These are phyloP conservation scores for Volvox africanus DNA, from an alignment of 139 green algal species.

Conservation along the genomic window DNA sequence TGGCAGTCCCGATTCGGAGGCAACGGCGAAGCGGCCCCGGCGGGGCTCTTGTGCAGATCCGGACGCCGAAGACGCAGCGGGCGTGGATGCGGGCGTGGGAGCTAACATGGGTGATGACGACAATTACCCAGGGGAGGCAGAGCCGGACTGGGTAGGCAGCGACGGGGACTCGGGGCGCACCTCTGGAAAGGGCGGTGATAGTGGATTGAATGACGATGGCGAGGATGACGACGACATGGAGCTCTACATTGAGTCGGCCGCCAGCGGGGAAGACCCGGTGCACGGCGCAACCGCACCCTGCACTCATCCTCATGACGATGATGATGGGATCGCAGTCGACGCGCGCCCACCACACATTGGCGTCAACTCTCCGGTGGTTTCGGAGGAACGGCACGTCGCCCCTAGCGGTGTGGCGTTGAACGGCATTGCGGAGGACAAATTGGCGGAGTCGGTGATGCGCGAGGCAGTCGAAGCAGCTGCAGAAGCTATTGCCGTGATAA, in stretches of 20 bases:
- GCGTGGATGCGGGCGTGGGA: neutral
- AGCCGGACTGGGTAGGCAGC: neutral
- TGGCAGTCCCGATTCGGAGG: neutral
- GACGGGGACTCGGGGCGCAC: neutral
- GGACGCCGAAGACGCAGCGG: neutral
- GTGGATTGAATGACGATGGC: neutral
- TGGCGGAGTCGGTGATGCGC: neutral
- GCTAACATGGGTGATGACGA: neutral
- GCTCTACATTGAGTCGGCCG: neutral
- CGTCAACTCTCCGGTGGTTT: neutral
- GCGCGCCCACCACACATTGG: neutral
- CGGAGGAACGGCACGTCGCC: neutral
- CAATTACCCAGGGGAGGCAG: neutral
- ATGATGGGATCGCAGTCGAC: neutral
- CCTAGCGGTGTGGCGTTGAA: neutral
- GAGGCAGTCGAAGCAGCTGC: slow-evolving; percentile 17
- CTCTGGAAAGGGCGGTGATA: neutral
- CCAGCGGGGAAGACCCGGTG: neutral
- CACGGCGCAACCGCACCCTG: neutral
- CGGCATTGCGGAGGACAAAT: neutral
- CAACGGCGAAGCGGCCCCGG: neutral
- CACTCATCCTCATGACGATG: neutral
- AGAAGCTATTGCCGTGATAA: neutral
- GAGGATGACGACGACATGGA: neutral
- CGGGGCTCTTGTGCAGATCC: neutral